Percentiles rank a stretch among this genome's conserved stretches.
These are phyloP conservation scores for Fusarium clavum DNA, from an alignment of 2,329 filamentous ascomycete species.

Conservation along the genomic window DNA sequence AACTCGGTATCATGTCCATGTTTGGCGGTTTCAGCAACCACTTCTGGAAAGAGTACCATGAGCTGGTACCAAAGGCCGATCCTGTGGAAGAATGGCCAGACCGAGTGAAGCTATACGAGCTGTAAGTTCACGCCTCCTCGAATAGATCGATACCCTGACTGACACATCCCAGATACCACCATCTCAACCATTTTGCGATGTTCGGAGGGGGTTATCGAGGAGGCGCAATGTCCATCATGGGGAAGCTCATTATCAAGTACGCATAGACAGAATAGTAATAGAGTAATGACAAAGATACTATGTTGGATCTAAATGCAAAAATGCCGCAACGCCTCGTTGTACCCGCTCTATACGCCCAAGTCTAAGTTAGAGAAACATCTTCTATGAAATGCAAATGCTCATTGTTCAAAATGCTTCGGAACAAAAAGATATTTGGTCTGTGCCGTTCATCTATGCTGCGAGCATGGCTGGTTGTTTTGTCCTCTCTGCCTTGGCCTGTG, in stretches of 20 bases:
- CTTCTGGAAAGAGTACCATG: conserved; percentile 84
- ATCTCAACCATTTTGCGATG: conserved; percentile 87
- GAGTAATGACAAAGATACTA: conserved; percentile 14
- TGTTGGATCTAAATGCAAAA: conserved; percentile 27
- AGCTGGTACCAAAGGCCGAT: conserved; percentile 80
- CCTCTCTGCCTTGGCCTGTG: conserved; percentile 40
- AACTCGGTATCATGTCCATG: conserved; percentile 95
- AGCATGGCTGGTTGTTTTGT: conserved; percentile 55
- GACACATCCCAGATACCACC: conserved; percentile 74
- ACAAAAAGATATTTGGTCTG: conserved; percentile 1
- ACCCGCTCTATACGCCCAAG: conserved; percentile 41
- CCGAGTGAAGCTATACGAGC: conserved; percentile 81
- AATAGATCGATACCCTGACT: conserved; percentile 1
- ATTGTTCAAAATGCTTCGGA: conserved; percentile 15
- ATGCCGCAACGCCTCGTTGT: conserved; percentile 45
- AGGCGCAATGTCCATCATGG: conserved; percentile 85
- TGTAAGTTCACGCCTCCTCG: conserved; percentile 62
- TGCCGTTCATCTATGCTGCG: conserved; percentile 42
- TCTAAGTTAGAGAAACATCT: conserved; percentile 36
- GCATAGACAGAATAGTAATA: conserved; percentile 49
- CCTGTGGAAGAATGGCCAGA: conserved; percentile 88
- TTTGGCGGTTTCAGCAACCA: conserved; percentile 84
- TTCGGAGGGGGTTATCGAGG: conserved; percentile 84
- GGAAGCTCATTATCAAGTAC: conserved; percentile 78
- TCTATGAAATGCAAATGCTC: conserved; percentile 32